Evolutionary conservation across 352 stramenopile genomes (phyloP), one percentile per base, ranked within the genome.

Genomic region (Globisporangium iwayamae): DNA sequence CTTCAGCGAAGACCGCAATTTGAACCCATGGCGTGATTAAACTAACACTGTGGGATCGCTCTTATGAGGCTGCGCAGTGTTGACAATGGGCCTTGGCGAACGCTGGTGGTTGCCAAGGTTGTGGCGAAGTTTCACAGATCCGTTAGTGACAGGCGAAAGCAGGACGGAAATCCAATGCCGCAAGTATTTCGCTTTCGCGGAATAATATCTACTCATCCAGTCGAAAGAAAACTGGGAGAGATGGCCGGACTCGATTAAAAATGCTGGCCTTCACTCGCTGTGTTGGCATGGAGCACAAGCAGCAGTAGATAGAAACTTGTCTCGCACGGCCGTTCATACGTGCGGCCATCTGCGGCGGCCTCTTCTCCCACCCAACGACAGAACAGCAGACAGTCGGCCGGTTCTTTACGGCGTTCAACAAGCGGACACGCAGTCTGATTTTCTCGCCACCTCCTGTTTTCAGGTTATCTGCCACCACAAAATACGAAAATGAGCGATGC

Each of bases 341-440:
- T 25, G 43, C n/a, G 18, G 18, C n/a, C 43, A 25, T 50, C 18
- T 10, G 16, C 43, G 18, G 6, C 4, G 18, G 1, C 18, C 30
- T 57, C 51, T 57, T 57, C 54, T 60, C 36, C 38, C 53, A 13
- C 36, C 48, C 48, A 20, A 36, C 32, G 32, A 36, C 32, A 36
- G 18, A 39, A 55, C 25, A 38, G 28, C 4, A 14, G n/a, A 14
- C 51, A 25, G 22, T 25, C 32, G 32, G 32, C 3, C 32, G 32
- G 51, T n/a, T 9, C 30, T 57, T 57, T 57, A 57, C n/a, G 34
- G 28, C 18, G 16, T 43, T 57, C 51, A 57, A 57, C 51, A 57
- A 57, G 16, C 16, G 18, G 20, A 18, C 18, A 51, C 39, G 3
- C 14, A 6, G 2, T n/a, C 39, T 46, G 39, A n/a, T 46, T 46